phyloP scores from a whole-genome alignment of 2,329 filamentous ascomycete genomes.

The Colletotrichum shisoi region DNA sequence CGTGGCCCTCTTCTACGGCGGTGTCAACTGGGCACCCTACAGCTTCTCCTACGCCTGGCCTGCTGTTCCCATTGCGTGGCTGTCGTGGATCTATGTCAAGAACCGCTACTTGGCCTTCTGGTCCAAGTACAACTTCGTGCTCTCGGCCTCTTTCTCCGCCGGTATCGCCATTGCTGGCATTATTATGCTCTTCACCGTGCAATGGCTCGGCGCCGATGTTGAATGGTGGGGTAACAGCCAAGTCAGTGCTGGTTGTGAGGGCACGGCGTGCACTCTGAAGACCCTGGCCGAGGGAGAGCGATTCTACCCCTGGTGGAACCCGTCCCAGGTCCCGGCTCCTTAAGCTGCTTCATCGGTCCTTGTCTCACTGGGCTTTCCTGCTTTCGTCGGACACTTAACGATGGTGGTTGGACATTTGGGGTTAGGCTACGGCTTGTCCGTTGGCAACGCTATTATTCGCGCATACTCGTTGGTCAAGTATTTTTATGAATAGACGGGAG shows the following conservation, averaged over 20 bases:
- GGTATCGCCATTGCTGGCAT: slow-evolving; percentile 48
- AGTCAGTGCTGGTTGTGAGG: slow-evolving; percentile 42
- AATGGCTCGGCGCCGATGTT: slow-evolving; percentile 42
- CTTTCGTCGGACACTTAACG: slow-evolving; percentile 27
- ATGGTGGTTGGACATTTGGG: background rate
- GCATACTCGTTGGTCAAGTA: background rate
- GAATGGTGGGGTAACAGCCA: slow-evolving; percentile 47
- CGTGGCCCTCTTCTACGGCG: slow-evolving; percentile 58
- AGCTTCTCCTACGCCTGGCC: slow-evolving; percentile 43
- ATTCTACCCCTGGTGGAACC: slow-evolving; percentile 50
- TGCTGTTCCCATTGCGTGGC: slow-evolving; percentile 40
- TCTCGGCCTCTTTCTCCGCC: slow-evolving; percentile 46
- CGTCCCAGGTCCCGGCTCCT: slow-evolving; percentile 32
- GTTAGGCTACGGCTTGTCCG: background rate
- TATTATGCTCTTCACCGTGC: slow-evolving; percentile 47
- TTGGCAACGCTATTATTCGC: background rate
- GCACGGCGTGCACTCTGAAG: slow-evolving; percentile 41
- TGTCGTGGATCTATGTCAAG: slow-evolving; percentile 46
- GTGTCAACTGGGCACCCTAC: slow-evolving; percentile 58
- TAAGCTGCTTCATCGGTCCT: slow-evolving; percentile 21
- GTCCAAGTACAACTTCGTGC: slow-evolving; percentile 52
- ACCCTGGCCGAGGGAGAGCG: slow-evolving; percentile 47
- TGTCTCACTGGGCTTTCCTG: slow-evolving; percentile 27
- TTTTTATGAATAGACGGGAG: slow-evolving; percentile 14
- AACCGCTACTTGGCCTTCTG: slow-evolving; percentile 50